Percentiles rank a stretch among this genome's conserved stretches.
Conservation (phyloP, 768 basidiomycete species). For the Podaxis mareebaensis region DNA sequence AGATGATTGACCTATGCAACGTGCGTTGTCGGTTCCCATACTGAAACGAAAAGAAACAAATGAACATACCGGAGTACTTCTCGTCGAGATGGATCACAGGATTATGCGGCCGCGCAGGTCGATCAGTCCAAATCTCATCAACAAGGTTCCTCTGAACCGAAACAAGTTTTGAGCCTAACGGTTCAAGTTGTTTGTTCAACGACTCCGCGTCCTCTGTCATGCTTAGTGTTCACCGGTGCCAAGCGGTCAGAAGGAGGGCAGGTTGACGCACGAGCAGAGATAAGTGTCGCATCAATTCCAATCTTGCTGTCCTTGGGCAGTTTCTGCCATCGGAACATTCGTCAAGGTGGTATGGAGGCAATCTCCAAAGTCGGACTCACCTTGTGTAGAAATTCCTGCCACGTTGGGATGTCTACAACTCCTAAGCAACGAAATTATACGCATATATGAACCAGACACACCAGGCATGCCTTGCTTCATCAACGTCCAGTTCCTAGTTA, state of each 20-base stretch:
- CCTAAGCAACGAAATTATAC: not conserved
- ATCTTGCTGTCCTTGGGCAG: conserved; percentile 63
- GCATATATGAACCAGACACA: conserved; percentile 23
- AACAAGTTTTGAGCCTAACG: conserved; percentile 61
- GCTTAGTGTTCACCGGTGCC: not conserved
- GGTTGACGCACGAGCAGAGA: conserved; percentile 55
- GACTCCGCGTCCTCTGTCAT: conserved; percentile 62
- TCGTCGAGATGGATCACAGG: conserved; percentile 67
- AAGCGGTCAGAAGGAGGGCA: not conserved
- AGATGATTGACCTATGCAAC: conserved; percentile 54
- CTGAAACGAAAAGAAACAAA: not conserved
- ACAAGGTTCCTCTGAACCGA: conserved; percentile 73
- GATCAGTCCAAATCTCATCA: conserved; percentile 75
- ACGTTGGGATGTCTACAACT: conserved; percentile 74
- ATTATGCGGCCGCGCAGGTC: conserved; percentile 70
- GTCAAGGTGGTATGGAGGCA: not conserved
- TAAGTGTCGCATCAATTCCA: conserved; percentile 81
- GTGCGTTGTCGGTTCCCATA: not conserved
- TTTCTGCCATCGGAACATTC: conserved; percentile 40
- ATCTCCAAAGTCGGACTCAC: conserved; percentile 30
- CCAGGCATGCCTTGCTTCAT: conserved; percentile 92
- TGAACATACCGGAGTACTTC: conserved; percentile 63
- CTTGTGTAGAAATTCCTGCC: conserved; percentile 85
- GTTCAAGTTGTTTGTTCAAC: conserved; percentile 56
- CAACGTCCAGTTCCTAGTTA: conserved; percentile 79